Evolutionary conservation across 108 stramenopile genomes (phyloP).

Genomic region (Conticribra weissflogii): DNA sequence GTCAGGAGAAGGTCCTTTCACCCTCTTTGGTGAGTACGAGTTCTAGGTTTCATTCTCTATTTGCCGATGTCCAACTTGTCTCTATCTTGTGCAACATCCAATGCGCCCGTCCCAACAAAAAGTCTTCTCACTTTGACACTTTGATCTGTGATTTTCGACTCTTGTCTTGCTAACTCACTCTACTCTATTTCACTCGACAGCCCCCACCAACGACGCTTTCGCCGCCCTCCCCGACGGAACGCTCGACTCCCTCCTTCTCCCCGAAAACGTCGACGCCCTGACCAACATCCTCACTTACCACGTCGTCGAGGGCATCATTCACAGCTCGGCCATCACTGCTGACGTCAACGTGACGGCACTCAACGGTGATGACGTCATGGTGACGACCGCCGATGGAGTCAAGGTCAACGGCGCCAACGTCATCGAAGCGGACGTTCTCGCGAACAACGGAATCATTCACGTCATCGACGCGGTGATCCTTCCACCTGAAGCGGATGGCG

Average conservation of each 20-base stretch:
- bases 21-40: constrained; percentile 28
- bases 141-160: too few species aligned
- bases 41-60: not conserved
- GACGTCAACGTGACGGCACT: constrained; percentile 13
- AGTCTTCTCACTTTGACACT: too few species aligned
- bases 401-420: constrained; percentile 48
- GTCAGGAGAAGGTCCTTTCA: constrained; percentile 28
- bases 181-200: constrained; percentile 6
- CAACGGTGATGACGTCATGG: not conserved
- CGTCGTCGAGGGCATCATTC: constrained; percentile 26
- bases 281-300: constrained; percentile 42
- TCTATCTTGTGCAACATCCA: not conserved
- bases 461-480: constrained; percentile 54
- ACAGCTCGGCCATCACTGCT: constrained; percentile 3
- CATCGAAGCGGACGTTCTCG: constrained; percentile 37
- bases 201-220: constrained; percentile 65
- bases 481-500: constrained; percentile 29
- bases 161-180: too few species aligned
- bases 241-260: constrained; percentile 26
- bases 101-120: too few species aligned
- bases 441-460: constrained; percentile 63
- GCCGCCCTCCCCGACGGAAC: constrained; percentile 33
- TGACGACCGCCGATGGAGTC: constrained; percentile 14
- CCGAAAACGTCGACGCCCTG: constrained; percentile 11
- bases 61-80: not conserved